phyloP scores from a whole-genome alignment of 805 yeast genomes.

The Ogataea wickerhamii region DNA sequence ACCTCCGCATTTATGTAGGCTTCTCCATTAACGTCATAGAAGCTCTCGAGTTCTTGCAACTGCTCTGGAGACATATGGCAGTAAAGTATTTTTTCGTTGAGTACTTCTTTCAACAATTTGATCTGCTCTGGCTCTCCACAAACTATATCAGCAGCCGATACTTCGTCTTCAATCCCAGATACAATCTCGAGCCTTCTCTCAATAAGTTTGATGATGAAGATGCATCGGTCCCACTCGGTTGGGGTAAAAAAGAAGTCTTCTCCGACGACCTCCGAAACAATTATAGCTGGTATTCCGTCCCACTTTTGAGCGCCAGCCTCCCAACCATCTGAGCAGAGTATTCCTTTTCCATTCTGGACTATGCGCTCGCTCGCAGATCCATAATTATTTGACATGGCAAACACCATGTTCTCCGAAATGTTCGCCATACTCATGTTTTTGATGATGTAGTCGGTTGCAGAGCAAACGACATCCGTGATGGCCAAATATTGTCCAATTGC shows the following conservation, averaged over 20 bases:
- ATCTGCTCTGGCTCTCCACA: constrained; percentile 18
- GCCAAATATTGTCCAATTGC: constrained; percentile 50
- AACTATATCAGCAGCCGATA: not conserved
- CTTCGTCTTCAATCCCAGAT: not conserved
- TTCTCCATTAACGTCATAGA: constrained; percentile 34
- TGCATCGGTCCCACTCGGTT: constrained; percentile 53
- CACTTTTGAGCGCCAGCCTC: constrained; percentile 42
- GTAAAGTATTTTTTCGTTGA: constrained; percentile 42
- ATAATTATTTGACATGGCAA: constrained; percentile 42
- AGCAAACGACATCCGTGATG: constrained; percentile 41
- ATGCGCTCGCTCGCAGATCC: constrained; percentile 45
- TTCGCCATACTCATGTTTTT: constrained; percentile 34
- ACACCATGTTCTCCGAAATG: constrained; percentile 35
- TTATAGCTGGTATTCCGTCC: constrained; percentile 43
- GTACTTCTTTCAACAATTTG: constrained; percentile 27
- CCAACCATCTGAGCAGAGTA: constrained; percentile 48
- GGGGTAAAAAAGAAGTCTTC: constrained; percentile 52
- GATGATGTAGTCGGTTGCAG: constrained; percentile 40
- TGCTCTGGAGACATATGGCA: constrained; percentile 49
- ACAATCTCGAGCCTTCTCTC: constrained; percentile 32
- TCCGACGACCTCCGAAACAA: constrained; percentile 43
- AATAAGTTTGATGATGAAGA: constrained; percentile 42
- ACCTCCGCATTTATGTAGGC: constrained; percentile 38
- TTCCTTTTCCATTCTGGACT: constrained; percentile 44
- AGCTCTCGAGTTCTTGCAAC: constrained; percentile 40